Conservation (phyloP, 495 filamentous ascomycete species). For the Aspergillus panamensis region DNA sequence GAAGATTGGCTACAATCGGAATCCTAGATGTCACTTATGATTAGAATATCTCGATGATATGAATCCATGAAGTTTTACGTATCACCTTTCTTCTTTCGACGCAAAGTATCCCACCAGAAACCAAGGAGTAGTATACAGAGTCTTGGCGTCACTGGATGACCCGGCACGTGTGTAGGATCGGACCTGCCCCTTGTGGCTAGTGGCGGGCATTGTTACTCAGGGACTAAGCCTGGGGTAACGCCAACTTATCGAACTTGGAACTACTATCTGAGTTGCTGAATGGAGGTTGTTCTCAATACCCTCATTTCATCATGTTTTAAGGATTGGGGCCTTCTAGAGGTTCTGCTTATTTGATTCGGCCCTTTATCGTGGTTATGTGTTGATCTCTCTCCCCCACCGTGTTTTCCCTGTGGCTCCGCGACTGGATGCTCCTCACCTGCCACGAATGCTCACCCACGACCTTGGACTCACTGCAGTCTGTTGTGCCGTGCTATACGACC, state of each 20-base stretch:
- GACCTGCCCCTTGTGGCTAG: slow-evolving; percentile 11
- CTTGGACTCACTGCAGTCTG: slow-evolving; percentile 1
- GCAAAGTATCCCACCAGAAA: neutral
- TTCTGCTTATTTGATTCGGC: neutral
- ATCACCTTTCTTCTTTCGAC: neutral
- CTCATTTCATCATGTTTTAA: slow-evolving; percentile 5
- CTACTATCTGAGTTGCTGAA: neutral
- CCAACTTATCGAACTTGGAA: neutral
- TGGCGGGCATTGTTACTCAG: neutral
- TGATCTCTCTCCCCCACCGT: neutral
- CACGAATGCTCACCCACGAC: slow-evolving; percentile 4
- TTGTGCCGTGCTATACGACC: slow-evolving; percentile 1
- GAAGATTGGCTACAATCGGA: neutral
- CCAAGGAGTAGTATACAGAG: neutral
- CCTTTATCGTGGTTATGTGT: slow-evolving; percentile 1
- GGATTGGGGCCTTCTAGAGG: neutral
- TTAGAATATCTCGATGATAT: slow-evolving; percentile 5
- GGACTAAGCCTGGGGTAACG: slow-evolving; percentile 1
- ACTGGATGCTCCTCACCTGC: neutral
- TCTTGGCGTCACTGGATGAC: neutral
- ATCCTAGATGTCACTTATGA: neutral
- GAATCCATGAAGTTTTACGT: slow-evolving; percentile 3
- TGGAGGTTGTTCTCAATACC: neutral
- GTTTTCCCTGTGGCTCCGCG: neutral
- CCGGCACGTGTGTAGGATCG: slow-evolving; percentile 3